Evolutionary conservation across 345 rosid species (phyloP), one percentile per base, ranked within the genome.

Genomic region (Gynandropsis gynandra): DNA sequence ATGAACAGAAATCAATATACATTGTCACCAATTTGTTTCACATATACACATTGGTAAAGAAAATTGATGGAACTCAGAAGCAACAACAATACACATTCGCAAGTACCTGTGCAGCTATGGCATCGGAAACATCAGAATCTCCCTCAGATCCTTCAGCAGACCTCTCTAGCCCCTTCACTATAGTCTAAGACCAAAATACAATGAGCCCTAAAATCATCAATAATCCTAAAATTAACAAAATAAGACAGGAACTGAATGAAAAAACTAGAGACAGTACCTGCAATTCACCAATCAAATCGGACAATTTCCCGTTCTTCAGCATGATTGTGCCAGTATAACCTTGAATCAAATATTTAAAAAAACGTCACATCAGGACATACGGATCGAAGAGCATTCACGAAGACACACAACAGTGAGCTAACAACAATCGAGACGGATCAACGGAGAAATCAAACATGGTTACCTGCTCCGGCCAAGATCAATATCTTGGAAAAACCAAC

Each of bases 401-500:
- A 40, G 56, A 36, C 15, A 40, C 15, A 35, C 2, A 15, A 38
- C 36, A 50, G 42, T 42, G 3, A 63, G 33, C 20, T 9, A 40
- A 37, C 18, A 20, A 65, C 18, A 20, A 65, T 17, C 27, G 40
- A 53, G 19, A 8, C 14, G 16, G 16, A 27, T 12, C 14, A 58
- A 32, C 4, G 37, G 59, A 27, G 49, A 32, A 39, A 40, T 12
- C n/a, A 7, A 42, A 46, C 11, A 13, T 29, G 14, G 15, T 8
- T 65, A 75, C 98, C 98, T 47, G 96, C 96, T 68, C 96, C 96
- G 52, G 78, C 95, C 14, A 90, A 59, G 69, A 90, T 10, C 13
- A 90, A 35, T 69, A 90, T 79, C 80, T 62, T 82, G 4, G 89
- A 85, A 7, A 83, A 50, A n/a, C 98, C 70, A 9, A 92, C 34